Conservation (phyloP, 148 eudicot genomes). For the Heliosperma pusillum region DNA sequence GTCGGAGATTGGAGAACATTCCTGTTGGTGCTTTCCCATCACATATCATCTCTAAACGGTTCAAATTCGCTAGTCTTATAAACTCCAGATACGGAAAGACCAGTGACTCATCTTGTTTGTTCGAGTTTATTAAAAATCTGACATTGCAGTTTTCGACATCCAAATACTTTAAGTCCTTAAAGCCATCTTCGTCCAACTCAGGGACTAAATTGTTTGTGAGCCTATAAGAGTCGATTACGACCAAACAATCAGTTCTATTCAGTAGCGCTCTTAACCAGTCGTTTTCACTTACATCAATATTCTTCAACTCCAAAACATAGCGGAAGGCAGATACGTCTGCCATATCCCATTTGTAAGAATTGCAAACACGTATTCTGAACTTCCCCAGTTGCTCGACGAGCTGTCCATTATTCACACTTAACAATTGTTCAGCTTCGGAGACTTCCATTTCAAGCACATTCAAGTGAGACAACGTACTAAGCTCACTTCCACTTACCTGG, state of each 20-base stretch:
- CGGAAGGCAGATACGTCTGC: not conserved
- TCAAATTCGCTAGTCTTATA: not conserved
- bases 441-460: slow-evolving; percentile 14
- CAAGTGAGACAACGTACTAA: not conserved
- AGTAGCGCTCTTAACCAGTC: not conserved
- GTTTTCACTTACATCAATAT: not conserved
- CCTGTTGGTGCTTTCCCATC: not conserved
- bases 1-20: not conserved
- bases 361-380: not conserved
- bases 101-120: not conserved
- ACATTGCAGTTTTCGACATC: not conserved
- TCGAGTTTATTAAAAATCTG: not conserved
- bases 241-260: not conserved
- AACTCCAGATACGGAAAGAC: slow-evolving; percentile 1
- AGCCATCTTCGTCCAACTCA: not conserved
- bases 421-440: not conserved
- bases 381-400: slow-evolving; percentile 6
- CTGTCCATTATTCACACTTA: not conserved
- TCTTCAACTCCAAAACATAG: not conserved
- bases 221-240: not conserved
- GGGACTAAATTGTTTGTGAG: not conserved
- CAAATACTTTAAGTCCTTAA: not conserved
- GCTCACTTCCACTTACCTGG: not conserved
- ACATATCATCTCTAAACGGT: not conserved
- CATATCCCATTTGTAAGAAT: not conserved